Conservation (phyloP, 75 land plant genomes). For the Selaginella moellendorffii region DNA sequence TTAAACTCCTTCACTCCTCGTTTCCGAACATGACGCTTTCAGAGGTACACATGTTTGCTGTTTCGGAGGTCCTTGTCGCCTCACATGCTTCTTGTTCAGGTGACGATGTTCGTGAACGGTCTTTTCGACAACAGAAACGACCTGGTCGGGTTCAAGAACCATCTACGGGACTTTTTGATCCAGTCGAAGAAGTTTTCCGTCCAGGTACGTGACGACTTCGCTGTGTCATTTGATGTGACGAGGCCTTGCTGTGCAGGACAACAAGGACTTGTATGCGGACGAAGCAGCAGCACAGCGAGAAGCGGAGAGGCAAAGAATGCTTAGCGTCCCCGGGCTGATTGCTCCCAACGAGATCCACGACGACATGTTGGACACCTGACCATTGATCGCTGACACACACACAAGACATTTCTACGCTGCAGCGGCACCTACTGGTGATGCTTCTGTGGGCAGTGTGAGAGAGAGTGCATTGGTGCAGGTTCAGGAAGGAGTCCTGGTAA, state of each 20-base stretch:
- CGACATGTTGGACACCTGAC: conserved; percentile 81
- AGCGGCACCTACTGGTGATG: conserved; percentile 19
- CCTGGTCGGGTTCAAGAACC: not conserved
- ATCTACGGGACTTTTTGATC: conserved; percentile 5
- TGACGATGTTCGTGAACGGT: conserved; percentile 5
- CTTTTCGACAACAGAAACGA: conserved; percentile 3
- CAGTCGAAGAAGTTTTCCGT: conserved; percentile 8
- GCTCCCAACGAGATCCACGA: conserved; percentile 91
- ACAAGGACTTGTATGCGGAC: conserved; percentile 94
- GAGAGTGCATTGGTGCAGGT: conserved; percentile 14
- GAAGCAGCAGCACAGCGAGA: conserved; percentile 88
- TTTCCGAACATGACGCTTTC: not conserved
- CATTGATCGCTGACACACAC: not conserved
- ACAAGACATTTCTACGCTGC: conserved; percentile 12
- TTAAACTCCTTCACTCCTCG: not conserved
- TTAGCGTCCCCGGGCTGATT: conserved; percentile 82
- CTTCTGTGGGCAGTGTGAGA: conserved; percentile 15
- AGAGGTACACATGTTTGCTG: not conserved
- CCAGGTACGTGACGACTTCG: not conserved
- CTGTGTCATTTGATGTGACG: not conserved
- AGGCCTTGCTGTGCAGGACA: conserved; percentile 78
- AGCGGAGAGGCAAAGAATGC: conserved; percentile 80
- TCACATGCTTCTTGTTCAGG: not conserved
- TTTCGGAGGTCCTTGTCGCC: not conserved
- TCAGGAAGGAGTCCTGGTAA: conserved; percentile 6